phyloP scores from a whole-genome alignment of 331 rosid species.

The Rhamnella rubrinervis region DNA sequence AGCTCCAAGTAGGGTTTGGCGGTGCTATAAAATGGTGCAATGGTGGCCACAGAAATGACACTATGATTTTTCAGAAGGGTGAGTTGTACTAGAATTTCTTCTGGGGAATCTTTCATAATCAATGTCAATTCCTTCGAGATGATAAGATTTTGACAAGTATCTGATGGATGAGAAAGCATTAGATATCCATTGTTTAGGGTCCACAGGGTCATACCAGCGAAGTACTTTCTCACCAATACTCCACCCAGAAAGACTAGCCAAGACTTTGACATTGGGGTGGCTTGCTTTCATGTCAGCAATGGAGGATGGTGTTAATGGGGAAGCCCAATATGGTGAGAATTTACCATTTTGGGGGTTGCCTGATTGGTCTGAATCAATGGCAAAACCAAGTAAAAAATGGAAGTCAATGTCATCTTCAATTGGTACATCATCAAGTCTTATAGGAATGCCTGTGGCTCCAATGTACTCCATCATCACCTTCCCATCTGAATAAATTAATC shows the following conservation, averaged over 20 bases:
- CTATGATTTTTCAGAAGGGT: constrained; percentile 46
- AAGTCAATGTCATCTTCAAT: constrained; percentile 38
- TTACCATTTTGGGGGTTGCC: constrained; percentile 45
- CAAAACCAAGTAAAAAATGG: constrained; percentile 52
- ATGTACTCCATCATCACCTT: constrained; percentile 72
- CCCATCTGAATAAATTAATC: constrained; percentile 33
- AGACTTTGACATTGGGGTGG: constrained; percentile 38
- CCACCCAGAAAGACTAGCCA: constrained; percentile 62
- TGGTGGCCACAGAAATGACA: constrained; percentile 44
- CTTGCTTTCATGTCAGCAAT: constrained; percentile 36
- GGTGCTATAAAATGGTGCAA: constrained; percentile 51
- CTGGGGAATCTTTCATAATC: constrained; percentile 54
- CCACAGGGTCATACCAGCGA: constrained; percentile 43
- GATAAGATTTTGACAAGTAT: constrained; percentile 26
- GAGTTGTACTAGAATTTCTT: neutral
- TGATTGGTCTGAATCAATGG: constrained; percentile 44
- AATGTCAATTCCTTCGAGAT: constrained; percentile 57
- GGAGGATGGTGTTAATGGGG: constrained; percentile 38
- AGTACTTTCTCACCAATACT: constrained; percentile 36
- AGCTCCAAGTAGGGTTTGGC: constrained; percentile 40
- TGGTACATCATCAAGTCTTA: constrained; percentile 40
- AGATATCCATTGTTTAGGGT: constrained; percentile 46
- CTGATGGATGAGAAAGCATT: constrained; percentile 48
- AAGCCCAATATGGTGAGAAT: constrained; percentile 48
- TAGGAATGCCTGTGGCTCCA: constrained; percentile 49